Evolutionary conservation across 2,329 filamentous ascomycete species (phyloP).

Genomic region (Penicillium polonicum): DNA sequence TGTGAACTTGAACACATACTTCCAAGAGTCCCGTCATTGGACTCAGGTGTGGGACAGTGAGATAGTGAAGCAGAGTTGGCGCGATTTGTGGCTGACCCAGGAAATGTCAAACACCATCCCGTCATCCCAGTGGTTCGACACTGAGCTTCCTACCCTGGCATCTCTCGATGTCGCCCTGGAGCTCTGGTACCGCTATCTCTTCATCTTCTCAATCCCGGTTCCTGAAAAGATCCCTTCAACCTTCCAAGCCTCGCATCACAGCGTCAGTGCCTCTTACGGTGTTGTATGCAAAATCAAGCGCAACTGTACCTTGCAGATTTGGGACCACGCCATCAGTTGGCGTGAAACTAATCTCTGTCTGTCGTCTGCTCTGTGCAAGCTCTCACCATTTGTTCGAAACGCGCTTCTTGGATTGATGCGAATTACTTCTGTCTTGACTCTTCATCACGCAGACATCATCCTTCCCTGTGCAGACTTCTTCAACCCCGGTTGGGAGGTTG

Average conservation of each 20-base stretch:
- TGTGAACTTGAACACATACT: constrained; percentile 52
- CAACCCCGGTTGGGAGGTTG: constrained; percentile 63
- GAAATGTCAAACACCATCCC: constrained; percentile 43
- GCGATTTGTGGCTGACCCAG: constrained; percentile 49
- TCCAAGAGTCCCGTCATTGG: constrained; percentile 50
- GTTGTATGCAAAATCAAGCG: constrained; percentile 62
- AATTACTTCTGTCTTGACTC: constrained; percentile 48
- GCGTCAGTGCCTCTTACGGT: constrained; percentile 60
- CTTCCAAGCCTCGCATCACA: constrained; percentile 64
- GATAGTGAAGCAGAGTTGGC: constrained; percentile 47
- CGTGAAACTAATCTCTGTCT: constrained; percentile 55
- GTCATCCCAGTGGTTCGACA: constrained; percentile 39
- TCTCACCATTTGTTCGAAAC: constrained; percentile 52
- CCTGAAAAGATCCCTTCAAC: constrained; percentile 58
- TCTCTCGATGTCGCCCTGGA: constrained; percentile 41
- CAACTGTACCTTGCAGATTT: constrained; percentile 60
- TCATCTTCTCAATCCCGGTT: constrained; percentile 59
- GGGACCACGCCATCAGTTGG: constrained; percentile 65
- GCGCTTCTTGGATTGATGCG: constrained; percentile 50
- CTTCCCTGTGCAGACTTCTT: constrained; percentile 61
- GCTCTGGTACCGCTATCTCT: constrained; percentile 47
- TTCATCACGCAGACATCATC: constrained; percentile 60
- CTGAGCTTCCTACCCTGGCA: constrained; percentile 39
- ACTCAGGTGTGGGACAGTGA: constrained; percentile 50
- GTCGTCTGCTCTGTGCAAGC: constrained; percentile 50